These are phyloP conservation scores for Carex cristatella DNA, from an alignment of 176 grass and related monocot species.

Conservation along the genomic window DNA sequence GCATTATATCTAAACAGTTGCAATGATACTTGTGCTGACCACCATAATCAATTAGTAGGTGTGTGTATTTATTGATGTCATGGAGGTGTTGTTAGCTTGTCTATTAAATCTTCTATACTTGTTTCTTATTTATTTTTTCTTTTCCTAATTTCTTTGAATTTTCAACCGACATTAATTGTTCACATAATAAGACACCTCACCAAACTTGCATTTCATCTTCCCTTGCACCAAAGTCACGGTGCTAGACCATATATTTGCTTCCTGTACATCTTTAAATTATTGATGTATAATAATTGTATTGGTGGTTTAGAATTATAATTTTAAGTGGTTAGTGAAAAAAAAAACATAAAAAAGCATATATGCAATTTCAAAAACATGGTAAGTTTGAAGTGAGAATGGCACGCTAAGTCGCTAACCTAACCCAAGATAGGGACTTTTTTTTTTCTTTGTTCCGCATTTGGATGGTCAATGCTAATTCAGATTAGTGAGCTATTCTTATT, in stretches of 20 bases:
- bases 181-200: conserved; percentile 21
- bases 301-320: not conserved
- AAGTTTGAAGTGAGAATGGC: no score
- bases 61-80: conserved; percentile 22
- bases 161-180: not conserved
- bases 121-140: not conserved
- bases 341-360: no score
- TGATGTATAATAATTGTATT: not conserved
- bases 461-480: no score
- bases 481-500: no score
- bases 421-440: no score
- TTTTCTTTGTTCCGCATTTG: no score
- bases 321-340: not conserved
- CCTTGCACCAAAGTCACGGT: not conserved
- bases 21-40: not conserved
- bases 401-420: no score
- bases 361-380: no score
- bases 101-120: conserved; percentile 11
- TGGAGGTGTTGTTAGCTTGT: conserved; percentile 19
- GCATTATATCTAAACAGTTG: conserved; percentile 8
- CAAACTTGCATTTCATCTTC: not conserved
- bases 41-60: conserved; percentile 5
- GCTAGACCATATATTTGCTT: not conserved
- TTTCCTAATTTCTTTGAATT: conserved; percentile 20
- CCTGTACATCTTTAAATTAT: not conserved